These are phyloP conservation scores for Zizania latifolia DNA, from an alignment of 176 grass and related monocot species.

Conservation along the genomic window DNA sequence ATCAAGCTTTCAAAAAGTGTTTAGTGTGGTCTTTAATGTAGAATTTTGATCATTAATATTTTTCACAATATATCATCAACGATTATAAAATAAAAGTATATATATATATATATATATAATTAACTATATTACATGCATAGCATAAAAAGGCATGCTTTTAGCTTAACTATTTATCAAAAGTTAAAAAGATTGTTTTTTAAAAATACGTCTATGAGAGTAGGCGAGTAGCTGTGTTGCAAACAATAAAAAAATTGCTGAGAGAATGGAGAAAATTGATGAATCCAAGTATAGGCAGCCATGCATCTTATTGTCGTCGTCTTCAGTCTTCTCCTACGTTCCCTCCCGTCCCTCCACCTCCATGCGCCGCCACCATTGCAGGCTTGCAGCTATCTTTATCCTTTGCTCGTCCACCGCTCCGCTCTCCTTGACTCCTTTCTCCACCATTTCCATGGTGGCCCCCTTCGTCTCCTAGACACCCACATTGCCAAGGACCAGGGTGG, in stretches of 20 bases:
- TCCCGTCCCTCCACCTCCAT: slow-evolving; percentile 17
- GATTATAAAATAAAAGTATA: too few relatives aligned
- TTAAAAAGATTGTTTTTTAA: too few relatives aligned
- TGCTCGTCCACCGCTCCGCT: background rate
- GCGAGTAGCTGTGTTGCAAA: too few relatives aligned
- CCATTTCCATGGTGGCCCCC: slow-evolving; percentile 30
- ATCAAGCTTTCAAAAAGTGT: background rate
- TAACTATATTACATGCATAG: too few relatives aligned
- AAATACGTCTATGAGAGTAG: too few relatives aligned
- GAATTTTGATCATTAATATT: too few relatives aligned
- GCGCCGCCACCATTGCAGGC: too few relatives aligned
- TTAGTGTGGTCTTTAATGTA: background rate
- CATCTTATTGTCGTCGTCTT: background rate
- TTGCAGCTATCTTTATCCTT: background rate
- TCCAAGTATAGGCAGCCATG: slow-evolving; percentile 36
- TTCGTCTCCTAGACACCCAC: slow-evolving; percentile 33
- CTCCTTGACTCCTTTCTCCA: slow-evolving; percentile 24
- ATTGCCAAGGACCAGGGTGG: slow-evolving; percentile 43
- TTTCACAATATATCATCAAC: too few relatives aligned
- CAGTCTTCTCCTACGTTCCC: slow-evolving; percentile 29
- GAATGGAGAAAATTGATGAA: background rate
- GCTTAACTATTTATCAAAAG: too few relatives aligned
- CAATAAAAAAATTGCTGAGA: too few relatives aligned
- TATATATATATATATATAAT: too few relatives aligned
- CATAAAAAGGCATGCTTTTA: too few relatives aligned